These are phyloP conservation scores for Corniculantispora saksenae DNA, from an alignment of 2,329 filamentous ascomycete genomes.

Conservation along the genomic window DNA sequence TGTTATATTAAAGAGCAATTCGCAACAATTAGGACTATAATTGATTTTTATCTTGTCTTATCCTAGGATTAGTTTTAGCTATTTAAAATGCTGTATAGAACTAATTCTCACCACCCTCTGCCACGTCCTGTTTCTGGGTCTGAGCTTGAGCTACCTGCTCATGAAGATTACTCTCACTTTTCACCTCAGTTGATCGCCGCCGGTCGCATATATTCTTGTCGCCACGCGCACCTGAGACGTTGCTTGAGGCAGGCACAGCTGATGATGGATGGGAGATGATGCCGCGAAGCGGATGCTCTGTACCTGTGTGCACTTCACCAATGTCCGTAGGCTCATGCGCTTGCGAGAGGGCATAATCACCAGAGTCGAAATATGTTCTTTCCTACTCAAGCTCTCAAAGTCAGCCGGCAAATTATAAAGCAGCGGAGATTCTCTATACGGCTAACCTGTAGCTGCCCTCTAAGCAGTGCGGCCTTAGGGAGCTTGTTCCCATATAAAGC, in stretches of 20 bases:
- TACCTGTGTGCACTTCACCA: conserved; percentile 12
- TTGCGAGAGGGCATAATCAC: conserved; percentile 14
- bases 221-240: neutral
- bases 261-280: conserved; percentile 15
- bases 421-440: neutral
- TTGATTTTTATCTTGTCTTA: neutral
- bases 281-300: conserved; percentile 13
- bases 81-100: neutral
- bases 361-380: conserved; percentile 18
- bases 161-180: neutral
- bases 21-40: neutral
- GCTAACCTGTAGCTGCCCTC: neutral
- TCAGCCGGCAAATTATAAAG: neutral
- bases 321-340: conserved; percentile 16
- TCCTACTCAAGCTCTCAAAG: neutral
- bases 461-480: neutral
- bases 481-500: neutral
- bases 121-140: neutral
- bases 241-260: conserved; percentile 14
- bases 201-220: neutral
- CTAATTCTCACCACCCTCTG: neutral
- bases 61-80: neutral
- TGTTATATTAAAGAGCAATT: neutral
- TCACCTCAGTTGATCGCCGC: neutral
- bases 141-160: neutral